phyloP scores from a whole-genome alignment of 495 filamentous ascomycete species.

The Hypoxylon subgilvum region DNA sequence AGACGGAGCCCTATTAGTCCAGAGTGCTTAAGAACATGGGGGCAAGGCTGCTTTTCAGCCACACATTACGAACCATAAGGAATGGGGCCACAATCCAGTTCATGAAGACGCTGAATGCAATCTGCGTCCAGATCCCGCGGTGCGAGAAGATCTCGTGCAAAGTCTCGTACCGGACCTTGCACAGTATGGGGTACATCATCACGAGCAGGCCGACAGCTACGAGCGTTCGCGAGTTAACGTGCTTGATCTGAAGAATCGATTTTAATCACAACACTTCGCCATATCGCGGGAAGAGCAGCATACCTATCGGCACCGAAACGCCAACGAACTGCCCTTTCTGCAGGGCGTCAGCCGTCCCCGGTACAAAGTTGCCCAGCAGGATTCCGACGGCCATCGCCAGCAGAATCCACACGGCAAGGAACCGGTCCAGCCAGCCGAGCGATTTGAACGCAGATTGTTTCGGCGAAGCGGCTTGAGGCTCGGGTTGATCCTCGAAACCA shows the following conservation, averaged over 20 bases:
- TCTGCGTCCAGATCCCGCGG: conserved; percentile 75
- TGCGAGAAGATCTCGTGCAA: conserved; percentile 71
- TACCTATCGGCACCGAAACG: conserved; percentile 80
- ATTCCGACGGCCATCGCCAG: conserved; percentile 83
- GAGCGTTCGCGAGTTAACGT: neutral
- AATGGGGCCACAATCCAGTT: conserved; percentile 94
- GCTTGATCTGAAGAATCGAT: neutral
- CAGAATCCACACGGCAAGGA: conserved; percentile 85
- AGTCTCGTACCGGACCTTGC: conserved; percentile 86
- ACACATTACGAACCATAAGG: conserved; percentile 71
- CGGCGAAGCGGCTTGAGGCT: neutral
- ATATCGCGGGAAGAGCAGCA: conserved; percentile 22
- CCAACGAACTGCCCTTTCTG: conserved; percentile 74
- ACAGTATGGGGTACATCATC: conserved; percentile 96
- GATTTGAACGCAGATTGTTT: conserved; percentile 53
- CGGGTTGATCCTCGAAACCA: neutral
- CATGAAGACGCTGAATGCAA: conserved; percentile 75
- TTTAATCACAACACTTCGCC: neutral
- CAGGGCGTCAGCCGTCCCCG: conserved; percentile 63
- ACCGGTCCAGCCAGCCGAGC: conserved; percentile 73
- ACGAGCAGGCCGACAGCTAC: conserved; percentile 79
- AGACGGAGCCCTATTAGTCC: neutral
- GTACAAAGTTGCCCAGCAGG: conserved; percentile 79
- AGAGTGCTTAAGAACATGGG: neutral
- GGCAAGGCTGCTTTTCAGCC: neutral